These are phyloP conservation scores for Kregervanrija delftensis DNA, from an alignment of 805 yeast species.

Conservation along the genomic window DNA sequence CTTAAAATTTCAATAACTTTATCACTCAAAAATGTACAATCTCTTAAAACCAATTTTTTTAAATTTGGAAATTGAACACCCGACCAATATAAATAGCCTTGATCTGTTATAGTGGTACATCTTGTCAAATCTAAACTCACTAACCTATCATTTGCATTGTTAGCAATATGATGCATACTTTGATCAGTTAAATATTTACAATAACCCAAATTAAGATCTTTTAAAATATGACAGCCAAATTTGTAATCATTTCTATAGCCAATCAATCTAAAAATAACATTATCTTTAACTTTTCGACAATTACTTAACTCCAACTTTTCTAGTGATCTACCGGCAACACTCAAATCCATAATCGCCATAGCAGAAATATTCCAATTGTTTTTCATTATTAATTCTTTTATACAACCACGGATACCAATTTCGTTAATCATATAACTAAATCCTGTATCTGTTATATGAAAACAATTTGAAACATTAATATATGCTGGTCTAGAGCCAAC, in stretches of 20 bases:
- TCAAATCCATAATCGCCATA: slow-evolving; percentile 75
- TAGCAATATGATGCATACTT: slow-evolving; percentile 55
- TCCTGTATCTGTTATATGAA: slow-evolving; percentile 71
- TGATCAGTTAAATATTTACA: slow-evolving; percentile 71
- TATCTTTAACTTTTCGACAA: slow-evolving; percentile 68
- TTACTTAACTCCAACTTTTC: slow-evolving; percentile 61
- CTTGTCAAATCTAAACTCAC: slow-evolving; percentile 58
- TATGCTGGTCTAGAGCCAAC: slow-evolving; percentile 60
- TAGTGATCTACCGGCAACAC: slow-evolving; percentile 54
- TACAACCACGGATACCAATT: slow-evolving; percentile 58
- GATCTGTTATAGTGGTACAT: slow-evolving; percentile 73
- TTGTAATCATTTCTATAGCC: slow-evolving; percentile 37
- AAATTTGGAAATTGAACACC: slow-evolving; percentile 48
- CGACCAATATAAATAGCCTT: slow-evolving; percentile 64
- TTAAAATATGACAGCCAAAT: slow-evolving; percentile 53
- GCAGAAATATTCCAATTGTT: slow-evolving; percentile 75
- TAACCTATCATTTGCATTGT: slow-evolving; percentile 49
- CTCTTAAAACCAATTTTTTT: slow-evolving; percentile 48
- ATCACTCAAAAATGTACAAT: slow-evolving; percentile 70
- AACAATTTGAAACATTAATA: slow-evolving; percentile 65
- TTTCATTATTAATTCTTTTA: slow-evolving; percentile 50
- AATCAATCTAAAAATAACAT: slow-evolving; percentile 60
- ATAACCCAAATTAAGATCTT: slow-evolving; percentile 53
- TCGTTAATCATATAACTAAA: slow-evolving; percentile 66
- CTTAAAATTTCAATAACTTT: slow-evolving; percentile 56